Conservation (phyloP, 2,329 filamentous ascomycete species). For the Fusarium bactridioides region DNA sequence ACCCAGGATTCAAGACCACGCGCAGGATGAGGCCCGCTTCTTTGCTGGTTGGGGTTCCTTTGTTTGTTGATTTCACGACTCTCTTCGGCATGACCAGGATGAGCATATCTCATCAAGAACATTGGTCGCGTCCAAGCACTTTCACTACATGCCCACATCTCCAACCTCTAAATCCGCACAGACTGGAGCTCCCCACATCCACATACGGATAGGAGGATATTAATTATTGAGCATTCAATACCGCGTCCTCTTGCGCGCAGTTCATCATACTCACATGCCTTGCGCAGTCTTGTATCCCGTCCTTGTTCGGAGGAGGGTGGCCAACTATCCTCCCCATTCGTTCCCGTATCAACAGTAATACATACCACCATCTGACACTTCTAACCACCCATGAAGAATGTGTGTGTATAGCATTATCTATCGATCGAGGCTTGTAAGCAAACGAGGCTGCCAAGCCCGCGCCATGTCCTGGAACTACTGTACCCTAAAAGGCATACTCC, state of each 20-base stretch:
- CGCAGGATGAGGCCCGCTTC: slow-evolving; percentile 20
- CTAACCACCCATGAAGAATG: slow-evolving; percentile 14
- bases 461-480: slow-evolving; percentile 19
- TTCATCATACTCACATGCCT: slow-evolving; percentile 36
- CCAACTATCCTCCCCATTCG: slow-evolving; percentile 24
- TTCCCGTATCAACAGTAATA: slow-evolving; percentile 2
- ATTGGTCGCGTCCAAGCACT: slow-evolving; percentile 16
- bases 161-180: slow-evolving; percentile 29
- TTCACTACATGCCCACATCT: slow-evolving; percentile 22
- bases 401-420: slow-evolving; percentile 11
- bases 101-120: slow-evolving; percentile 3
- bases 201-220: not conserved
- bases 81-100: slow-evolving; percentile 28
- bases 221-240: not conserved
- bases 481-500: slow-evolving; percentile 7
- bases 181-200: slow-evolving; percentile 16
- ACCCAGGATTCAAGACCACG: slow-evolving; percentile 19
- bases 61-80: slow-evolving; percentile 19
- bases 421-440: slow-evolving; percentile 30
- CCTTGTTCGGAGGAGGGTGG: slow-evolving; percentile 23
- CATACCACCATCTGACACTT: slow-evolving; percentile 1
- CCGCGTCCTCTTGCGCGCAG: slow-evolving; percentile 20
- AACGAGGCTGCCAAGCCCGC: slow-evolving; percentile 29
- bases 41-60: slow-evolving; percentile 17
- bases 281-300: slow-evolving; percentile 1